These are phyloP conservation scores for Collybia mongolica DNA, from an alignment of 768 basidiomycete genomes.

Conservation along the genomic window DNA sequence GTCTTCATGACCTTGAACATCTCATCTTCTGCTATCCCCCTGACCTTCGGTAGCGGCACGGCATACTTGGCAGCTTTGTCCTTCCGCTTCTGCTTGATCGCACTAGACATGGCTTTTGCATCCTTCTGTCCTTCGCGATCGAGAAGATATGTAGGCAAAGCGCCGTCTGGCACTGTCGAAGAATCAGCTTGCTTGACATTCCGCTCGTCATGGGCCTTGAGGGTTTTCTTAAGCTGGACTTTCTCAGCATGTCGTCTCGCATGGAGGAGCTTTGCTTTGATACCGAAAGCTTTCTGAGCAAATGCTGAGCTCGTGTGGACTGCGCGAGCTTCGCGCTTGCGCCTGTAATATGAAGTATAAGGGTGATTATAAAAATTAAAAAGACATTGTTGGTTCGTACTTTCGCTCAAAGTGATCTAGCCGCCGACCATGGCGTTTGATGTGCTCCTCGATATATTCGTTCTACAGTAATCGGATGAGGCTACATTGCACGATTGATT, in stretches of 20 bases:
- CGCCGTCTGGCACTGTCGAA: conserved; percentile 81
- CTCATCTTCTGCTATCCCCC: conserved; percentile 98
- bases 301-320: conserved; percentile 74
- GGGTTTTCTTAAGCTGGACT: conserved; percentile 98
- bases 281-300: conserved; percentile 93
- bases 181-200: conserved; percentile 94
- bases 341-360: conserved; percentile 40
- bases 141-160: conserved; percentile 92
- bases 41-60: conserved; percentile 93
- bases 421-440: conserved; percentile 94
- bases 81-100: conserved; percentile 98
- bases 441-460: conserved; percentile 99
- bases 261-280: conserved; percentile 98
- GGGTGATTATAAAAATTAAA: not conserved
- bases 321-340: conserved; percentile 80
- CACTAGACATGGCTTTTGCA: conserved; percentile 92
- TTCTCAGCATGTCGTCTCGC: conserved; percentile 96
- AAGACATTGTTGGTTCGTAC: conserved; percentile 48
- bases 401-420: conserved; percentile 95
- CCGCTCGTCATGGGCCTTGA: conserved; percentile 98
- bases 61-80: conserved; percentile 99
- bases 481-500: not conserved
- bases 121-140: conserved; percentile 99
- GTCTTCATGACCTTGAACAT: conserved; percentile 99
- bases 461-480: conserved; percentile 53